These are phyloP conservation scores for Geranomyces michiganensis DNA, from an alignment of 192 early-diverging fungal species.

Conservation along the genomic window DNA sequence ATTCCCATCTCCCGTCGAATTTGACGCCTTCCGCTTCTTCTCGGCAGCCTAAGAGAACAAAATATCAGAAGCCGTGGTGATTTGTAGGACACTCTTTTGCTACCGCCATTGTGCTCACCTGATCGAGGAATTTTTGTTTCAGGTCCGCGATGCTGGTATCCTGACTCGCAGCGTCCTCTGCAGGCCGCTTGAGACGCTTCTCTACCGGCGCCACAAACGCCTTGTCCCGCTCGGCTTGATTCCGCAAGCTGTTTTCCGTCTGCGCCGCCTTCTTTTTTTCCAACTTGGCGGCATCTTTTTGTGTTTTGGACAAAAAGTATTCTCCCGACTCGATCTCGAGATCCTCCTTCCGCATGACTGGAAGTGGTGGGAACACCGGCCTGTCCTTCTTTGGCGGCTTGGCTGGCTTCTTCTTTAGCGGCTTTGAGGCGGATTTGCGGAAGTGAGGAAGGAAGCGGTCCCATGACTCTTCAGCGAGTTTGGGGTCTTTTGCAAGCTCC, in stretches of 20 bases:
- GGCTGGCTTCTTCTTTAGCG: slow-evolving; percentile 43
- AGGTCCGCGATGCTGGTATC: slow-evolving; percentile 44
- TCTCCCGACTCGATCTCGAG: slow-evolving; percentile 92
- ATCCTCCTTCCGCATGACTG: slow-evolving; percentile 82
- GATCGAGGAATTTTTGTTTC: slow-evolving; percentile 47
- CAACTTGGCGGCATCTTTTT: slow-evolving; percentile 47
- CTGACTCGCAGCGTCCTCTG: neutral
- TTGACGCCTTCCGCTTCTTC: slow-evolving; percentile 32
- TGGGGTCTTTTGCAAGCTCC: slow-evolving; percentile 95
- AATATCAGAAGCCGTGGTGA: neutral
- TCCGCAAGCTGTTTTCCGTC: slow-evolving; percentile 68
- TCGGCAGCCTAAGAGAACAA: slow-evolving; percentile 4
- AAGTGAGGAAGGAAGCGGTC: slow-evolving; percentile 97
- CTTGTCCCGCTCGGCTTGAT: slow-evolving; percentile 72
- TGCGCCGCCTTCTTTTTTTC: slow-evolving; percentile 76
- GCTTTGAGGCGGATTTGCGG: slow-evolving; percentile 83
- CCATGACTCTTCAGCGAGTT: slow-evolving; percentile 92
- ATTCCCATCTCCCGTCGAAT: neutral
- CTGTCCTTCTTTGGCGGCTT: slow-evolving; percentile 79
- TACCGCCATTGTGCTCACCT: slow-evolving; percentile 11
- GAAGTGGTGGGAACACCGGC: slow-evolving; percentile 90
- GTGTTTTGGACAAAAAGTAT: slow-evolving; percentile 77
- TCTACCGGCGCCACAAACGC: slow-evolving; percentile 84
- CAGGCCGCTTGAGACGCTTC: slow-evolving; percentile 7
- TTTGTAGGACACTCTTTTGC: neutral